Conservation (phyloP, 345 rosid species). For the Eucalyptus virginea region DNA sequence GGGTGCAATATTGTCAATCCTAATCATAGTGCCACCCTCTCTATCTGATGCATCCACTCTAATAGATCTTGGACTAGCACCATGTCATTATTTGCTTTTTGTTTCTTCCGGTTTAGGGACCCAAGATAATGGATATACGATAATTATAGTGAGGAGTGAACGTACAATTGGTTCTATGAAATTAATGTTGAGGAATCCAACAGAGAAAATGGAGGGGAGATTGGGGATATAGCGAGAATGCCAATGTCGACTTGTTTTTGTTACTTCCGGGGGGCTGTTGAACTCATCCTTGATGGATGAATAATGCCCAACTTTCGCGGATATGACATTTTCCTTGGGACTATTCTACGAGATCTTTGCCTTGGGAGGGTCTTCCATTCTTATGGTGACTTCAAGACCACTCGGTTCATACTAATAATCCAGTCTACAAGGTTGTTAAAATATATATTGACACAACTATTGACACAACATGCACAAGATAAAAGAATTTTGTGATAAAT, state of each 20-base stretch:
- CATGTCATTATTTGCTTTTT: not conserved
- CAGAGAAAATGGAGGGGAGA: not conserved
- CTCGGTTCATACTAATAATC: not conserved
- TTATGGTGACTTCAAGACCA: not conserved
- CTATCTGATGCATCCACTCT: not conserved
- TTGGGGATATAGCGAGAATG: not conserved
- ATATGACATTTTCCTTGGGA: not conserved
- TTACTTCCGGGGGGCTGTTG: not conserved
- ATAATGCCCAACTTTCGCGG: not conserved
- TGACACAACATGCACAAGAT: not conserved
- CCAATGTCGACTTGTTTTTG: not conserved
- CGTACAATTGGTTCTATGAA: not conserved
- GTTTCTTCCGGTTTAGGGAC: not conserved
- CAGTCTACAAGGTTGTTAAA: too few relatives aligned
- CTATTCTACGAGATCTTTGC: not conserved
- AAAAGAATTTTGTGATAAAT: not conserved
- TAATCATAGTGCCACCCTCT: not conserved
- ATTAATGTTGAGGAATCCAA: not conserved
- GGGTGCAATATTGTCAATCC: not conserved
- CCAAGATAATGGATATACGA: not conserved
- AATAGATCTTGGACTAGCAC: not conserved
- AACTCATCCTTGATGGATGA: not conserved
- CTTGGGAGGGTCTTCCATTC: not conserved
- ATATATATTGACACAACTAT: too few relatives aligned
- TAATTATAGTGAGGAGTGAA: not conserved